Evolutionary conservation across 2,329 filamentous ascomycete species (phyloP).

Genomic region (Fusarium lyarnte): DNA sequence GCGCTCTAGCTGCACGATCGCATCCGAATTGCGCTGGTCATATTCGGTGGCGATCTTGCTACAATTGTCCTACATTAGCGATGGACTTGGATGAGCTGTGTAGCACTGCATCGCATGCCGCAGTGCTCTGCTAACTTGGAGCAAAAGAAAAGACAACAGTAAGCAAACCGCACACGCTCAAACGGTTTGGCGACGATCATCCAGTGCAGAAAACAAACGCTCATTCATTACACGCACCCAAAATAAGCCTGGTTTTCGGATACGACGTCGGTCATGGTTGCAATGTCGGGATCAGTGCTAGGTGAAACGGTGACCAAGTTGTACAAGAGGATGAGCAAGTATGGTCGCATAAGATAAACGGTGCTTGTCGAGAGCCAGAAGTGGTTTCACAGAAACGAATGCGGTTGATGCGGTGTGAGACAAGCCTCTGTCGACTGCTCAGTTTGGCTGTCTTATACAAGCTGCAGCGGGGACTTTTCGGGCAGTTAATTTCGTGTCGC

Average conservation of each 20-base stretch:
- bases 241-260: slow-evolving; percentile 54
- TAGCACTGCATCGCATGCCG: neutral
- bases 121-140: slow-evolving; percentile 13
- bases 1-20: slow-evolving; percentile 62
- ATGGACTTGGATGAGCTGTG: neutral
- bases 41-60: slow-evolving; percentile 47
- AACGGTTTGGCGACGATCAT: neutral
- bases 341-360: slow-evolving; percentile 18
- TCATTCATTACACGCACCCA: slow-evolving; percentile 49
- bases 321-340: slow-evolving; percentile 7
- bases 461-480: slow-evolving; percentile 48
- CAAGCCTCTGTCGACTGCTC: neutral
- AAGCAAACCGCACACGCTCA: slow-evolving; percentile 1
- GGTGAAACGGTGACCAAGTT: slow-evolving; percentile 13
- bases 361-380: slow-evolving; percentile 8
- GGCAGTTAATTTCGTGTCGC: slow-evolving; percentile 31
- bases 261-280: slow-evolving; percentile 46
- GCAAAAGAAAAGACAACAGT: slow-evolving; percentile 1
- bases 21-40: slow-evolving; percentile 64
- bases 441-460: slow-evolving; percentile 27
- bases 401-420: neutral
- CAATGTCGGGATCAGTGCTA: slow-evolving; percentile 41
- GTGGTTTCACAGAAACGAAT: slow-evolving; percentile 5
- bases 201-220: neutral
- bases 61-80: slow-evolving; percentile 28